Evolutionary conservation across 2,329 filamentous ascomycete genomes (phyloP).

Genomic region (Cordyceps cicadae): DNA sequence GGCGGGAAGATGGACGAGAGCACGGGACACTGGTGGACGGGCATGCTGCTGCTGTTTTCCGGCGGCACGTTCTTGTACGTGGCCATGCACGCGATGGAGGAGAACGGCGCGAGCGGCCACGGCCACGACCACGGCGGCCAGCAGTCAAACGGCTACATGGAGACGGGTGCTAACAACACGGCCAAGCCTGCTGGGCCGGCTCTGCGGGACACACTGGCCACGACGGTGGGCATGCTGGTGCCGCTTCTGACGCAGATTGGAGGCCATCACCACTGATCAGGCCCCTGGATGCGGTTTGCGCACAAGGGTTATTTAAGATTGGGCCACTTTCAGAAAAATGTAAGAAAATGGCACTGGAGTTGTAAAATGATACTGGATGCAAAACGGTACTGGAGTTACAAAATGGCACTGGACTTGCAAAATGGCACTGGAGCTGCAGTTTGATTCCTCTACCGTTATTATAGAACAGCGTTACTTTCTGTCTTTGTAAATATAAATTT

Average conservation of each 20-base stretch:
- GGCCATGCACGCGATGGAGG: constrained; percentile 97
- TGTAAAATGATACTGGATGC: background rate
- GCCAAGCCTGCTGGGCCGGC: constrained; percentile 48
- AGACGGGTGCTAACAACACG: constrained; percentile 35
- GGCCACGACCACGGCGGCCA: constrained; percentile 43
- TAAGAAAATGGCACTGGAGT: background rate
- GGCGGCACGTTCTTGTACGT: constrained; percentile 97
- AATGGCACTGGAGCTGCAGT: background rate
- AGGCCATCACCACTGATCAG: constrained; percentile 52
- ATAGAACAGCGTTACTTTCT: background rate
- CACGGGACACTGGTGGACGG: constrained; percentile 76
- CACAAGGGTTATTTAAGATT: background rate
- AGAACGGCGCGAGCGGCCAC: constrained; percentile 45
- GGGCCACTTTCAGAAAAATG: background rate
- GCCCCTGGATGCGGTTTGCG: no score
- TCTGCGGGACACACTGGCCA: constrained; percentile 61
- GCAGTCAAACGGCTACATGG: constrained; percentile 45
- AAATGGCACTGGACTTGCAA: background rate
- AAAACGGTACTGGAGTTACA: background rate
- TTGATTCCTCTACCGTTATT: background rate
- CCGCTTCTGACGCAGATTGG: constrained; percentile 72
- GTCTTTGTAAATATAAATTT: background rate
- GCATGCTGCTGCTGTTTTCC: constrained; percentile 88
- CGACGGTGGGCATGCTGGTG: constrained; percentile 68
- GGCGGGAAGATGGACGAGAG: constrained; percentile 51